These are phyloP conservation scores for Coelastrella sp. DNA, from an alignment of 139 green algal species.

Conservation along the genomic window DNA sequence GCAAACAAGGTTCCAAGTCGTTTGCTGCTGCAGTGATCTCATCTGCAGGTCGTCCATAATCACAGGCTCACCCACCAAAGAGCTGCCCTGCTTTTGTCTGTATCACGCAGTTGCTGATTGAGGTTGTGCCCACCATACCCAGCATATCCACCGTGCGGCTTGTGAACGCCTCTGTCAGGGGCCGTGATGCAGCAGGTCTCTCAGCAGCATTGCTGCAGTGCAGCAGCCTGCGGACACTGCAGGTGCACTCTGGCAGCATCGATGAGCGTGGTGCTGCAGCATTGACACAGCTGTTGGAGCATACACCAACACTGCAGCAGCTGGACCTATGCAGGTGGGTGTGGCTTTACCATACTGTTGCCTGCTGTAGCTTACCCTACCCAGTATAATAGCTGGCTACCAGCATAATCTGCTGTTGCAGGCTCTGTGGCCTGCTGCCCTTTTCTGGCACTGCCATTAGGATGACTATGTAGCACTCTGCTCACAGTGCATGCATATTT, in stretches of 20 bases:
- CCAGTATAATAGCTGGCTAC: too few species aligned
- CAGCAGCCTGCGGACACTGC: constrained; percentile 6
- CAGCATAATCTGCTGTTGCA: too few species aligned
- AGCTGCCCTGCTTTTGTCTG: background rate
- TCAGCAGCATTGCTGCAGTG: constrained; percentile 30
- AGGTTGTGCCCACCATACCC: constrained; percentile 6
- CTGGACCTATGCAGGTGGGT: constrained; percentile 41
- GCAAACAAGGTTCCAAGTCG: too few species aligned
- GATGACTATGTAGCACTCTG: too few species aligned
- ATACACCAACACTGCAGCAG: constrained; percentile 41
- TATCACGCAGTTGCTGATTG: constrained; percentile 24
- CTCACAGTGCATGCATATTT: too few species aligned
- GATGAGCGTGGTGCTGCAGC: constrained; percentile 7
- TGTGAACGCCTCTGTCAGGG: background rate
- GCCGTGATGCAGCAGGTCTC: background rate
- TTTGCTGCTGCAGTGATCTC: background rate
- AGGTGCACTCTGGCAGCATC: constrained; percentile 6
- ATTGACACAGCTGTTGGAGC: constrained; percentile 17
- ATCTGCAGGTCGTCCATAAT: too few species aligned
- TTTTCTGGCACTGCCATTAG: too few species aligned
- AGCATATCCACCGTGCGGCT: constrained; percentile 12
- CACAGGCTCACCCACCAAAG: too few species aligned
- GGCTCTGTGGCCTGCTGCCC: too few species aligned
- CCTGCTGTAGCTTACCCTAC: too few species aligned
- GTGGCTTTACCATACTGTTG: too few species aligned